Base-by-base conservation (phyloP, 225 moss, liverwort and hornwort species). In the Pseudoscleropodium purum region DNA sequence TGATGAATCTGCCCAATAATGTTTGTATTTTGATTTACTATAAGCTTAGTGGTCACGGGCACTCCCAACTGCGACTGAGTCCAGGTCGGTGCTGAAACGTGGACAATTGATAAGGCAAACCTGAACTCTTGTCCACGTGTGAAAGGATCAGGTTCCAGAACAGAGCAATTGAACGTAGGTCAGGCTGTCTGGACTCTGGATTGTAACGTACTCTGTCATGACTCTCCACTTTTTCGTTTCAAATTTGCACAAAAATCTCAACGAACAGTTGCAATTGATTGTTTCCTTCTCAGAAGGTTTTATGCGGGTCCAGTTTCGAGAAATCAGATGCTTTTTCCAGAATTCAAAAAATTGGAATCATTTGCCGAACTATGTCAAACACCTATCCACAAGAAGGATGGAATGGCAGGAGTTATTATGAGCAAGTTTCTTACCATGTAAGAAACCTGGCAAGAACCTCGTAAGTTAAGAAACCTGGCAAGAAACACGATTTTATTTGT, bases 41-140 rank as follows among this genome's bases (percentile, higher is more conserved):
- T 54, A 13, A n/a, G 79, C 52, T 34, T 34, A 13, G 18, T 18
- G 60, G 19, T 51, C 72, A 20, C 49, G 24, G 56, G 18, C 74
- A 72, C 39, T 61, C 49, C 49, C 78, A 37, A 43, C 76, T 29
- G 56, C 52, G 90, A 91, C 89, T 25, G 10, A 81, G 92, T 91
- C 89, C 84, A 90, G 84, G 92, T 90, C 75, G 86, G 90, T 90
- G 90, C 87, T 89, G 80, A 68, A 43, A 74, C 43, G 84, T 88
- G 84, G 86, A 84, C 45, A 61, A 54, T 67, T 80, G 87, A 88
- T 89, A 87, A 89, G 84, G 79, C 92, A 89, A 61, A 72, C 11
- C 34, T 18, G 68, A 61, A n/a, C 43, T 23, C 67, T 64, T 75
- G 79, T 73, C 90, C 80, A 90, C 75, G 74, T 74, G 86, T 89